Percentiles rank a stretch among this genome's conserved stretches.
Evolutionary conservation across 2,329 filamentous ascomycete species (phyloP).

Genomic region (Colletotrichum salicis): DNA sequence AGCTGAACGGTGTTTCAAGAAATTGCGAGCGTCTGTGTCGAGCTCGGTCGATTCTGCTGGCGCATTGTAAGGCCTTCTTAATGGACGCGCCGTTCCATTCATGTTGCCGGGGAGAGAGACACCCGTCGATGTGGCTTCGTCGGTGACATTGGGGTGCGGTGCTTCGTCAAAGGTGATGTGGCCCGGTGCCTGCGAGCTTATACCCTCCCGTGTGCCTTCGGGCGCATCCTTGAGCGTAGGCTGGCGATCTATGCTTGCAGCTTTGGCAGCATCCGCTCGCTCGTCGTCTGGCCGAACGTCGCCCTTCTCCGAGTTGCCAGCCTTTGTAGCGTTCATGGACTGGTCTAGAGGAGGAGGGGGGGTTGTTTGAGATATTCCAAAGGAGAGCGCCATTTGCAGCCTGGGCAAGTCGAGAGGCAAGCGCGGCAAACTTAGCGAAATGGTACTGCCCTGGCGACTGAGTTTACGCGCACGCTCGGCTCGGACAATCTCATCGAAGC

Average conservation of each 20-base stretch:
- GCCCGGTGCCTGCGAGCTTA: neutral
- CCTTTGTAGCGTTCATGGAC: neutral
- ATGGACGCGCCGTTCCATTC: neutral
- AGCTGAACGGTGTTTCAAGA: constrained; percentile 51
- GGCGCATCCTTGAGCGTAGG: neutral
- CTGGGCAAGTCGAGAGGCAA: constrained; percentile 39
- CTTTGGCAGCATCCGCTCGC: neutral
- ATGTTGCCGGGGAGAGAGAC: neutral
- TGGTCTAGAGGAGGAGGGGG: neutral
- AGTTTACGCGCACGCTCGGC: constrained; percentile 48
- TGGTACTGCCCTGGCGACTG: constrained; percentile 35
- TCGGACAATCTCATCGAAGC: constrained; percentile 65
- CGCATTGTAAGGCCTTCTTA: constrained; percentile 37
- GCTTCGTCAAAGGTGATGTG: neutral
- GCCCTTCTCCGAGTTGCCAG: neutral
- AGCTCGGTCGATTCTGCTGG: constrained; percentile 47
- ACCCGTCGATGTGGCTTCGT: neutral
- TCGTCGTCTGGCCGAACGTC: neutral
- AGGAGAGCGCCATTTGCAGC: neutral
- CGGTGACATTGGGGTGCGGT: neutral
- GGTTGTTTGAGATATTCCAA: neutral
- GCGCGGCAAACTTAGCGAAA: constrained; percentile 42
- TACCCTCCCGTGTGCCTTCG: neutral
- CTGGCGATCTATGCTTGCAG: neutral
- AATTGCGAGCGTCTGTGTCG: constrained; percentile 29